phyloP scores from a whole-genome alignment of 2,329 filamentous ascomycete genomes.

The Beauveria caledonica region DNA sequence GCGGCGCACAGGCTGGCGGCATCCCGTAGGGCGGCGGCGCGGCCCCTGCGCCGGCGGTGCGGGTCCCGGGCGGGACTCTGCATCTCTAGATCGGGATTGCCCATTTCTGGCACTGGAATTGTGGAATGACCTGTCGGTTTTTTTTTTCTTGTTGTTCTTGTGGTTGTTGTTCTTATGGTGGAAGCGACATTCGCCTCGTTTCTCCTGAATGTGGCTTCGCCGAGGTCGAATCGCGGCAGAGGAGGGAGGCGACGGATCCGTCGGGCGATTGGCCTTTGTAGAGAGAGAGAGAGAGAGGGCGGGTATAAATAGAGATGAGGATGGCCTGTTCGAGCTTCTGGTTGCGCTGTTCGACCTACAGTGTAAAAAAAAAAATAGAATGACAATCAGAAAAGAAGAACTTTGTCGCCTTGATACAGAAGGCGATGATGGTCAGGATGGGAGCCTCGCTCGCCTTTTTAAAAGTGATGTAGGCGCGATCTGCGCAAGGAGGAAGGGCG shows the following conservation, averaged over 20 bases:
- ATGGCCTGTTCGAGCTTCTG: no score
- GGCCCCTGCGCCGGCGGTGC: neutral
- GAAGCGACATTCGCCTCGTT: neutral
- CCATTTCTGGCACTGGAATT: neutral
- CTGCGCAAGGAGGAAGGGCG: no score
- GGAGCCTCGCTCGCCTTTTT: no score
- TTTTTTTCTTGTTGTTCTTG: neutral
- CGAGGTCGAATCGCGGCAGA: neutral
- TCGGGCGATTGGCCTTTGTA: neutral
- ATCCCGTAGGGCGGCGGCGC: neutral
- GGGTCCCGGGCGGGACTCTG: neutral
- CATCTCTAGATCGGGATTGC: constrained; percentile 2
- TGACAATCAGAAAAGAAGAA: no score
- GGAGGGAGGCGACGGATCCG: no score
- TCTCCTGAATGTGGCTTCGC: neutral
- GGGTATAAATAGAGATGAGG: no score
- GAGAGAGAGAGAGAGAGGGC: neutral
- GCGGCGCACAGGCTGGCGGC: constrained; percentile 11
- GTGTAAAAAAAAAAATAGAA: no score
- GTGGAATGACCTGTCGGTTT: neutral
- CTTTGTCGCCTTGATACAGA: no score
- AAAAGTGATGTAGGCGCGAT: no score
- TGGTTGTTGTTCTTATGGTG: neutral
- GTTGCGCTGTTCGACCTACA: no score
- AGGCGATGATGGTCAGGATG: no score